Evolutionary conservation across 441 rosid genomes (phyloP).

Genomic region (Populus hybrid): DNA sequence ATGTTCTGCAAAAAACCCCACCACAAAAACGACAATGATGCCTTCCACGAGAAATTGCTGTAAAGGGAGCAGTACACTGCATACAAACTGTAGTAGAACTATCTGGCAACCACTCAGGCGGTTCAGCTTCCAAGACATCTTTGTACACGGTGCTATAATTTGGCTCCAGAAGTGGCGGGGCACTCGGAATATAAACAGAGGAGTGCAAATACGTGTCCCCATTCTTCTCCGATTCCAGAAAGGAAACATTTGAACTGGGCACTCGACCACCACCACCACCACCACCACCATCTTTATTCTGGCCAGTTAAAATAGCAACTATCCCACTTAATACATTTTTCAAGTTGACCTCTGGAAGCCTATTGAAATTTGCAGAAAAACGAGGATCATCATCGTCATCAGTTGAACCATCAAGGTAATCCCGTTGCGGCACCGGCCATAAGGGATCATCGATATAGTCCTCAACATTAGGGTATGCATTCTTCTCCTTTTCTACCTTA

Average conservation of each 20-base stretch:
- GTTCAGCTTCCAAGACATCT: slow-evolving; percentile 77
- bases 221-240: slow-evolving; percentile 67
- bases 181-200: slow-evolving; percentile 93
- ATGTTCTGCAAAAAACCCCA: slow-evolving; percentile 77
- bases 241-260: slow-evolving; percentile 67
- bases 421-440: slow-evolving; percentile 8
- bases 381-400: not conserved
- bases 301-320: slow-evolving; percentile 76
- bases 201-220: slow-evolving; percentile 80
- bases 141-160: slow-evolving; percentile 47
- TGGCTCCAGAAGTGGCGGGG: slow-evolving; percentile 85
- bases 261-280: slow-evolving; percentile 22
- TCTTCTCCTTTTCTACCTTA: slow-evolving; percentile 34
- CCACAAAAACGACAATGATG: slow-evolving; percentile 99
- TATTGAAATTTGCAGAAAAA: slow-evolving; percentile 12
- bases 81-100: slow-evolving; percentile 70
- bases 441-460: slow-evolving; percentile 25
- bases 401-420: not conserved
- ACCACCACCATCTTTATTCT: slow-evolving; percentile 36
- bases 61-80: slow-evolving; percentile 83
- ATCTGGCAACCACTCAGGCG: slow-evolving; percentile 96
- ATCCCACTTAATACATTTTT: slow-evolving; percentile 75
- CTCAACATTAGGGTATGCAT: slow-evolving; percentile 36
- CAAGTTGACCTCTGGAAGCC: slow-evolving; percentile 74
- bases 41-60: slow-evolving; percentile 81